Evolutionary conservation across 139 green algal species (phyloP).

Genomic region (Chlamydomonas incerta): DNA sequence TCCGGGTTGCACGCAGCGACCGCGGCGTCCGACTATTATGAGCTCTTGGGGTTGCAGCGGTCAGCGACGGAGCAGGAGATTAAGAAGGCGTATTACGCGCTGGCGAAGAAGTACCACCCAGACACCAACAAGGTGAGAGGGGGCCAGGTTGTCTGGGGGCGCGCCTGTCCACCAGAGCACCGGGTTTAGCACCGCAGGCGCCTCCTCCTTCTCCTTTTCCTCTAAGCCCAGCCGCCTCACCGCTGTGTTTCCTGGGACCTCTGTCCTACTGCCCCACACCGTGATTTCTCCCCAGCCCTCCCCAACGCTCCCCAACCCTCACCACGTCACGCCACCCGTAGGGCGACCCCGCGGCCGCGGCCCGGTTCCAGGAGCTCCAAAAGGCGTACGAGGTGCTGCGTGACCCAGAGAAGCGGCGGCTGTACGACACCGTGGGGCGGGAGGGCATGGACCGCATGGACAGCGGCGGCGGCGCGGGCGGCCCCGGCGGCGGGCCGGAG

Average conservation of each 20-base stretch:
- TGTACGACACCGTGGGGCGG: constrained; percentile 80
- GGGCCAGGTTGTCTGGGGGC: too few species aligned
- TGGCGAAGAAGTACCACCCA: constrained; percentile 94
- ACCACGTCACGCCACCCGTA: constrained; percentile 60
- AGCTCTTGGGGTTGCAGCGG: constrained; percentile 76
- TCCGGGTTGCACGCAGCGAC: too few species aligned
- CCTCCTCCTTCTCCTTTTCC: too few species aligned
- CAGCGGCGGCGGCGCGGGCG: constrained; percentile 51
- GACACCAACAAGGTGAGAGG: constrained; percentile 92
- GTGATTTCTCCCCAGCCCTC: too few species aligned
- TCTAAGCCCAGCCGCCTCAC: too few species aligned
- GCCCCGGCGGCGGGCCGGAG: constrained; percentile 13
- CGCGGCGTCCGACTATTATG: constrained; percentile 81
- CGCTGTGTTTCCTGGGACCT: too few species aligned
- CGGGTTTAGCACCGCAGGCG: too few species aligned
- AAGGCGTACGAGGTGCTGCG: constrained; percentile 92
- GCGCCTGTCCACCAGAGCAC: too few species aligned
- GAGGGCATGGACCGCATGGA: constrained; percentile 79
- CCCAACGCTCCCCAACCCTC: too few species aligned
- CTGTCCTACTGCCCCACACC: too few species aligned
- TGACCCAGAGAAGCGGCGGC: constrained; percentile 83
- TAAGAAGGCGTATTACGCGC: constrained; percentile 92
- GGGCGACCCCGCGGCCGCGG: constrained; percentile 80
- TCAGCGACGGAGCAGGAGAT: constrained; percentile 85
- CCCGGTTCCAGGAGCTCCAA: constrained; percentile 89